Base-by-base conservation (phyloP, 2,329 filamentous ascomycete species). In the Thelonectria discophora region DNA sequence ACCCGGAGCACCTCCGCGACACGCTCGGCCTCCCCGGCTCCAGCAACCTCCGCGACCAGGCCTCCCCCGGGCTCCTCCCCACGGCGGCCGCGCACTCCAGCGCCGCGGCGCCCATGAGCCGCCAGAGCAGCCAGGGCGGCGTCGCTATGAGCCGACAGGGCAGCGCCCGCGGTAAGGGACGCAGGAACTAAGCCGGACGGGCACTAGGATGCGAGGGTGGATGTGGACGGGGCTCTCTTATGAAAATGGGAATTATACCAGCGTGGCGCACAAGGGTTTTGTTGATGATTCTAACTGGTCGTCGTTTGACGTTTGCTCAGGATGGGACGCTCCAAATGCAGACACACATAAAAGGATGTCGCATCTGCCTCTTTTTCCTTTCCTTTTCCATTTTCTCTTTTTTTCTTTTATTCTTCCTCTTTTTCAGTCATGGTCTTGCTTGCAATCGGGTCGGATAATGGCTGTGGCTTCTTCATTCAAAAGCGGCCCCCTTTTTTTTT, bases 61-160 rank as follows among this genome's bases (percentile, higher is more conserved):
- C 69, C 47, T 72, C 76, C 68, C 69, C 76, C 52, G 54, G 66
- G 18, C 72, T 67, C 60, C 57, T 60, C 2, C 67, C 69, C 5
- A 69, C 71, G 2, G 65, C 71, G 5, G 72, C 69, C 3, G 68
- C 71, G 2, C 59, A 73, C 7, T 74, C 72, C 3, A 72, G 75
- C 24, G 76, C 76, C 0, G 80, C 78, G 0, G 77, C 77, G 13
- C 80, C 84, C 1, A 86, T 86, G 82, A 86, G 84, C 68, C 81
- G 83, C 39, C 83, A 84, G 72, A 86, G 82, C 74, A 86, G 83
- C 55, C 76, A 82, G 4, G 83, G 84, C 21, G 85, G 84, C 43
- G 81, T 81, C 32, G 78, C 83, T 12, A 87, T 87, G 84, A 87
- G 84, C 65, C 79, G 85, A 20, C 81, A 84, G 69, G 82, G 82